Conservation (phyloP, 2,329 filamentous ascomycete species). For the Claviceps quebecensis region DNA sequence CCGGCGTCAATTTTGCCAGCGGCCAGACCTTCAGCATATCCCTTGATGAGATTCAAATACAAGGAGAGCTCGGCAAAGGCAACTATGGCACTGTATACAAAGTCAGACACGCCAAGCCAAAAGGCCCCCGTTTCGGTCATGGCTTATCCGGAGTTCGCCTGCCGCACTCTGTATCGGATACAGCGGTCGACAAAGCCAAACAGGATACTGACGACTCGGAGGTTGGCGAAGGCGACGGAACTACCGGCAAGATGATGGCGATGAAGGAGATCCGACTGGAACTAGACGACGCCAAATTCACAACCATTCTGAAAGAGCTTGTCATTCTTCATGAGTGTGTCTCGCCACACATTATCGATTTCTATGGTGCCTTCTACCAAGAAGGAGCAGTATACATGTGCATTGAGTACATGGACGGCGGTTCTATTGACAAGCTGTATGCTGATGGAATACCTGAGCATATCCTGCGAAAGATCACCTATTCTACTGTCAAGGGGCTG, state of each 20-base stretch:
- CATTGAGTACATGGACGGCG: constrained; percentile 98
- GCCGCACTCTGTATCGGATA: constrained; percentile 23
- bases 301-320: constrained; percentile 92
- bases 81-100: constrained; percentile 99
- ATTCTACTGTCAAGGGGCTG: constrained; percentile 78
- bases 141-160: constrained; percentile 36
- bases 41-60: constrained; percentile 82
- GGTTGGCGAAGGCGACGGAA: constrained; percentile 25
- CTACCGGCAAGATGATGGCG: constrained; percentile 77
- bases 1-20: constrained; percentile 83
- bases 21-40: constrained; percentile 88
- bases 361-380: constrained; percentile 97
- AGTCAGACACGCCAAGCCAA: constrained; percentile 66
- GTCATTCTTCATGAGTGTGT: constrained; percentile 91
- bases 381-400: constrained; percentile 98
- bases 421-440: constrained; percentile 94
- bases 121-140: constrained; percentile 42
- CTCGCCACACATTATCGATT: constrained; percentile 95
- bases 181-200: constrained; percentile 15
- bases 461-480: constrained; percentile 78
- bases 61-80: constrained; percentile 90
- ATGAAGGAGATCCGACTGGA: constrained; percentile 98
- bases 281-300: constrained; percentile 91
- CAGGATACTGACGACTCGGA: constrained; percentile 16
- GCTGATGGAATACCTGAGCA: constrained; percentile 78